Base-by-base conservation (phyloP, 345 rosid species). In the Firmiana major region DNA sequence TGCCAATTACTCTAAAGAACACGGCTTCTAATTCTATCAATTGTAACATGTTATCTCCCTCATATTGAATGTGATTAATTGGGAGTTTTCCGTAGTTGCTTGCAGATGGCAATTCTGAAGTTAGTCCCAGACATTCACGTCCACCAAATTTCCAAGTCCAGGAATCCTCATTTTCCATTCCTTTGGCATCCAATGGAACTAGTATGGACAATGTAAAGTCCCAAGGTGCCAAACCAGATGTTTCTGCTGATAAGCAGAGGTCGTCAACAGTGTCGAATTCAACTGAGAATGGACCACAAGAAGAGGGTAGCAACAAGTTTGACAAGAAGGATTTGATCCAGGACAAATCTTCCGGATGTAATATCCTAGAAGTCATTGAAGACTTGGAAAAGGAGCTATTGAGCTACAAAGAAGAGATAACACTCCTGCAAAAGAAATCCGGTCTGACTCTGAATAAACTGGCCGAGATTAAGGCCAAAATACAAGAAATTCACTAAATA, bases 391-490 rank as follows among this genome's bases (percentile, higher is more conserved):
- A 51, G 60, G 62, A 31, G 9, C 17, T 71, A 58, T 34, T 51
- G 24, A 51, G 45, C 24, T 17, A 34, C 60, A 49, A 71, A 51
- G 45, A 51, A 71, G 45, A 59, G 1, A 51, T 71, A 51, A 71
- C 16, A 48, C 16, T 13, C 17, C 60, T 71, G 24, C 60, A 71
- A 31, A 28, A 71, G 42, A 31, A 71, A 49, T 71, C 26, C 38
- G 9, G 60, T 71, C 17, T 4, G 74, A 71, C 26, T 28, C 34
- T 28, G 43, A 71, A 71, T 26, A 71, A 71, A 46, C 60, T 71
- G 62, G 75, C 43, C 0, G 38, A 51, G 46, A 31, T 71, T 17
- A 71, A 17, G 75, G 54, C 75, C 62, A 51, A 22, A 70, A 70
- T 70, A 49, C 49, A 16, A 66, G 17, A n/a, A 66, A 38, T 24